Base-by-base conservation (phyloP, 2,329 filamentous ascomycete genomes). In the Metarhizium humberi region DNA sequence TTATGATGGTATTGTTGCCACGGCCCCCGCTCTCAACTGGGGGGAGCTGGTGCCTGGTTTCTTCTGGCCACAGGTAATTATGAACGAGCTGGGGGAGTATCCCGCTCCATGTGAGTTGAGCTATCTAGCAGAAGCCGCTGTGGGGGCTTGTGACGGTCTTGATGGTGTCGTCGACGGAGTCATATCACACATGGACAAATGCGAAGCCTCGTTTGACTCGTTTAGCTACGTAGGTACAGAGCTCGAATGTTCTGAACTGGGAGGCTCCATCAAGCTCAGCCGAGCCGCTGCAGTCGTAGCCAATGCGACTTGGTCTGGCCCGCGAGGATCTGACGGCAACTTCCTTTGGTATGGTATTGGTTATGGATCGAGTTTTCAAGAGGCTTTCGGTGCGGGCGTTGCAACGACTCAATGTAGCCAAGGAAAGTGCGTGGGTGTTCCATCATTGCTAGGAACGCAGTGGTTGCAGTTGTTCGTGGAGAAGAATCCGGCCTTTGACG, bases 1-100 rank as follows among this genome's bases (percentile, higher is more conserved):
- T 32, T 81, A 78, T 53, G 76, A 81, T 56, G 79, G 79, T 6
- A 75, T 81, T 20, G 63, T 79, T 0, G 78, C 77, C 3, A 74
- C 71, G 3, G 66, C 66, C 11, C 73, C 74, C 3, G 78, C 74
- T 5, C 56, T 73, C 25, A 60, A 69, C 52, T 79, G 4, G 13
- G 36, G 3, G 13, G 30, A 11, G 59, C 56, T 46, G 6, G 7
- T 32, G 8, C 10, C 20, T 25, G 7, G 5, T 8, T 10, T 14
- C 11, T 30, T 29, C 20, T 48, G 46, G 46, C 29, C 46, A 8
- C 7, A 25, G n/a, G n/a, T 13, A 13, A 20, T 30, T 7, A 48
- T 48, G 46, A 8, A 10, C 7, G n/a, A 13, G 2, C 18, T 30
- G 18, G 29, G 29, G 7, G 8, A 25, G 20, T 48, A 29, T 16